Evolutionary conservation across 768 basidiomycete species (phyloP).

Genomic region (Termitomyces sp.): DNA sequence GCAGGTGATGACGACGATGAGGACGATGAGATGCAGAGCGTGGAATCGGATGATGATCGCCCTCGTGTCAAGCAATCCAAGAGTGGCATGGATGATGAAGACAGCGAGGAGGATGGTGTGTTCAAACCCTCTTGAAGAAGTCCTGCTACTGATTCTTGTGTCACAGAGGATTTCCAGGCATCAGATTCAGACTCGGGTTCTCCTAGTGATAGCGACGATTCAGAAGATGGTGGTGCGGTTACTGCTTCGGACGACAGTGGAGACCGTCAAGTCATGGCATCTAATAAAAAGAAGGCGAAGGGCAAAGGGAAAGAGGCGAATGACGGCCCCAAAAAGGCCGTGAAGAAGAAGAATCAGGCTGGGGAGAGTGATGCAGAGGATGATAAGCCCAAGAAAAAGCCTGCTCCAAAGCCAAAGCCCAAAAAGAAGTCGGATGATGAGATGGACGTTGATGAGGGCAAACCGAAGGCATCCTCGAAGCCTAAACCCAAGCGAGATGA

Average conservation of each 20-base stretch:
- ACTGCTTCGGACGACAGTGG: conserved; percentile 85
- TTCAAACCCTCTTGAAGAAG: neutral
- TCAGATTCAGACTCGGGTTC: conserved; percentile 87
- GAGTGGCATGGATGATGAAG: conserved; percentile 62
- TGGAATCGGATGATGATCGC: conserved; percentile 63
- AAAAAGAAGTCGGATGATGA: conserved; percentile 40
- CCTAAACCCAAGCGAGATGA: conserved; percentile 30
- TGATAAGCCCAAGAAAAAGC: conserved; percentile 32
- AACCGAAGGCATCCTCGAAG: conserved; percentile 30
- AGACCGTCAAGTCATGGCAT: conserved; percentile 56
- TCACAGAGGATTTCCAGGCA: conserved; percentile 83
- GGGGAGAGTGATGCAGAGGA: conserved; percentile 48
- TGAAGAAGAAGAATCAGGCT: conserved; percentile 36
- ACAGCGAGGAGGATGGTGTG: conserved; percentile 70
- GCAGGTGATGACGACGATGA: conserved; percentile 69
- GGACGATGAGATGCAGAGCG: conserved; percentile 80
- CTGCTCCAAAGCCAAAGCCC: conserved; percentile 38
- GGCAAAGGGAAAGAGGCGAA: conserved; percentile 38
- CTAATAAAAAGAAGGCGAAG: conserved; percentile 34
- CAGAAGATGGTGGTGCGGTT: conserved; percentile 62
- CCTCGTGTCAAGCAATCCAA: conserved; percentile 43
- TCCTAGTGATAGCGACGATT: conserved; percentile 67
- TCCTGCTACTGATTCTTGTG: neutral
- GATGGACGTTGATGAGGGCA: conserved; percentile 38
- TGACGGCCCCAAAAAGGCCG: conserved; percentile 27